Evolutionary conservation across 306 rosid genomes (phyloP).

Genomic region (Trifolium fragiferum): DNA sequence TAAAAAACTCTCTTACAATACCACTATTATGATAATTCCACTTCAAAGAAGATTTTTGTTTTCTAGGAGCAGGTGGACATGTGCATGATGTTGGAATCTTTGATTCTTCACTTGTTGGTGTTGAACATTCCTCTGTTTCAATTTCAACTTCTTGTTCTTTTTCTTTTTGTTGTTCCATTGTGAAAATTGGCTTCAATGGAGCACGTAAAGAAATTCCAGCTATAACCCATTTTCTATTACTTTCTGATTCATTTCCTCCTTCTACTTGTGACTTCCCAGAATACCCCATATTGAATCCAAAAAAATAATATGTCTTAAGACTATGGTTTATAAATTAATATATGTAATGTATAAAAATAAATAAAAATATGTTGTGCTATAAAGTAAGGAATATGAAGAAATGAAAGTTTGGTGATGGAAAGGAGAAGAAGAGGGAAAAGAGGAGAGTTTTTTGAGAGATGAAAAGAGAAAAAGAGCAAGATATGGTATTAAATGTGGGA

Average conservation of each 20-base stretch:
- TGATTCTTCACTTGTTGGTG: conserved; percentile 70
- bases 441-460: conserved; percentile 10
- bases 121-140: conserved; percentile 47
- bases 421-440: conserved; percentile 27
- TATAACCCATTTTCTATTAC: conserved; percentile 59
- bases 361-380: background rate
- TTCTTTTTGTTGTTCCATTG: conserved; percentile 34
- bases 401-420: conserved; percentile 42
- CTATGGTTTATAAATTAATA: background rate
- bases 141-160: no score
- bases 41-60: conserved; percentile 59
- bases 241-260: conserved; percentile 53
- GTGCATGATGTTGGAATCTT: conserved; percentile 58
- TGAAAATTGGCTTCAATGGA: conserved; percentile 68
- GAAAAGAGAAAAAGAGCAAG: conserved; percentile 26
- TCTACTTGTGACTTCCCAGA: conserved; percentile 59
- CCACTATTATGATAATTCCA: conserved; percentile 50
- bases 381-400: background rate
- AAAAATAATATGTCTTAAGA: background rate
- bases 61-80: conserved; percentile 87
- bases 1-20: conserved; percentile 58
- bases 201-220: conserved; percentile 66
- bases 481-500: conserved; percentile 31
- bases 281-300: conserved; percentile 54
- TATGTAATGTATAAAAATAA: background rate